Conservation (phyloP, 768 basidiomycete genomes). For the Lactifluus volemus region DNA sequence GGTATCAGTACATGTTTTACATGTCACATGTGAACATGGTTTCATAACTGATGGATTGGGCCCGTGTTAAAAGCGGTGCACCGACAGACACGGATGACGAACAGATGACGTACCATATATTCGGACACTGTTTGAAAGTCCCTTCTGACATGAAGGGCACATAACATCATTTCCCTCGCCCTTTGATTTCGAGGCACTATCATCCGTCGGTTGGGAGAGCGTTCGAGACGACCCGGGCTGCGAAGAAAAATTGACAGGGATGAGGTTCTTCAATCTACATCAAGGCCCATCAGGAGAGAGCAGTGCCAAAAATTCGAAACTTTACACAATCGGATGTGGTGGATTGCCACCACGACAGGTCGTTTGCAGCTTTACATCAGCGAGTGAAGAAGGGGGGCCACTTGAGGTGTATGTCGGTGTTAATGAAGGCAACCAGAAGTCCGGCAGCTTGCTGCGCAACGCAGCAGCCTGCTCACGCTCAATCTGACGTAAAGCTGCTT, state of each 20-base stretch:
- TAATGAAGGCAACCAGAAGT: conserved; percentile 94
- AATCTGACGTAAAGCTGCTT: conserved; percentile 74
- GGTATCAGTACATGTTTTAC: conserved; percentile 85
- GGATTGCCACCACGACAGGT: conserved; percentile 79
- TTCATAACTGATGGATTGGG: conserved; percentile 50
- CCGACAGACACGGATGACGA: conserved; percentile 25
- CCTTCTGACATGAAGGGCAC: conserved; percentile 84
- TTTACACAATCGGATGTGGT: conserved; percentile 70
- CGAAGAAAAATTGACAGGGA: conserved; percentile 72
- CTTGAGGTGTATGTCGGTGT: conserved; percentile 71
- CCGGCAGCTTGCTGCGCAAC: conserved; percentile 81
- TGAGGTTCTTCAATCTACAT: conserved; percentile 69
- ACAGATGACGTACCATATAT: conserved; percentile 59
- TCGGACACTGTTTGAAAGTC: conserved; percentile 67
- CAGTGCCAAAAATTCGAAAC: background rate
- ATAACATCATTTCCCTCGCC: conserved; percentile 57
- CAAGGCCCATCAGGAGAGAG: conserved; percentile 7
- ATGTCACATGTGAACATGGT: conserved; percentile 85
- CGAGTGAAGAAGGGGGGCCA: conserved; percentile 54
- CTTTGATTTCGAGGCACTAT: conserved; percentile 31
- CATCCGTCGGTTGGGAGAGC: conserved; percentile 22
- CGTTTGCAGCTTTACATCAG: conserved; percentile 81
- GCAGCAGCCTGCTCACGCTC: conserved; percentile 81
- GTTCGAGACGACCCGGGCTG: conserved; percentile 28
- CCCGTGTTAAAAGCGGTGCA: background rate